phyloP scores from a whole-genome alignment of 169 alveolate species.

The Babesia bigemina region DNA sequence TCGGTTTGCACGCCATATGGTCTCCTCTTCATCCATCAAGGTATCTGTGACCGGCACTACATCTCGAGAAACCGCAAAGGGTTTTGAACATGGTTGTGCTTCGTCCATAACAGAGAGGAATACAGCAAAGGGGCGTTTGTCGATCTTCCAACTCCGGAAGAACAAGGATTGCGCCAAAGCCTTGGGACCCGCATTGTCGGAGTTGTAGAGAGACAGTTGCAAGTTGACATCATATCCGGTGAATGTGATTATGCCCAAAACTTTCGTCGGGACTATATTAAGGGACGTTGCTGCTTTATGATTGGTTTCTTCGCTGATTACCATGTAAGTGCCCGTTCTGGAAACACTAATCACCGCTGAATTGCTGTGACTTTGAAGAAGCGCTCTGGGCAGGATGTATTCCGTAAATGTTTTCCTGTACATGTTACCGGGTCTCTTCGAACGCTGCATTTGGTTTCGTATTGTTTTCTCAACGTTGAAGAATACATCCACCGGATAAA shows the following conservation, averaged over 20 bases:
- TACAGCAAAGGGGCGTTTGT: slow-evolving; percentile 25
- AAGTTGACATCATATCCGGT: slow-evolving; percentile 31
- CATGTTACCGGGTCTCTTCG: not conserved
- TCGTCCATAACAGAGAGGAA: slow-evolving; percentile 6
- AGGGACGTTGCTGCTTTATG: not conserved
- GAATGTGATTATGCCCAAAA: not conserved
- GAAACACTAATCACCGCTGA: not conserved
- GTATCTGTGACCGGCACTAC: slow-evolving; percentile 16
- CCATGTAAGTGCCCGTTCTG: slow-evolving; percentile 5
- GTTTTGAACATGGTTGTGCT: slow-evolving; percentile 3
- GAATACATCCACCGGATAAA: not conserved
- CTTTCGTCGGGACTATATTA: not conserved
- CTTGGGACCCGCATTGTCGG: not conserved
- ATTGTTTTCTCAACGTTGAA: not conserved
- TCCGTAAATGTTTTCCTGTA: not conserved
- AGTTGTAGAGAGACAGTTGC: slow-evolving; percentile 6
- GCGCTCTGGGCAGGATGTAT: slow-evolving; percentile 2
- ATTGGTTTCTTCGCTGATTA: not conserved
- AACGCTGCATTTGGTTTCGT: not conserved
- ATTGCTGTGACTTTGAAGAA: not conserved
- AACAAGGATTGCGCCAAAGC: slow-evolving; percentile 39
- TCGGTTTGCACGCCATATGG: slow-evolving; percentile 34
- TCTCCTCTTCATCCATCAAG: slow-evolving; percentile 6
- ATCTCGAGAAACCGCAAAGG: slow-evolving; percentile 26
- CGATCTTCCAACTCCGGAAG: slow-evolving; percentile 48